These are phyloP conservation scores for Pseudogymnoascus sp. DNA, from an alignment of 2,329 filamentous ascomycete species.

Conservation along the genomic window DNA sequence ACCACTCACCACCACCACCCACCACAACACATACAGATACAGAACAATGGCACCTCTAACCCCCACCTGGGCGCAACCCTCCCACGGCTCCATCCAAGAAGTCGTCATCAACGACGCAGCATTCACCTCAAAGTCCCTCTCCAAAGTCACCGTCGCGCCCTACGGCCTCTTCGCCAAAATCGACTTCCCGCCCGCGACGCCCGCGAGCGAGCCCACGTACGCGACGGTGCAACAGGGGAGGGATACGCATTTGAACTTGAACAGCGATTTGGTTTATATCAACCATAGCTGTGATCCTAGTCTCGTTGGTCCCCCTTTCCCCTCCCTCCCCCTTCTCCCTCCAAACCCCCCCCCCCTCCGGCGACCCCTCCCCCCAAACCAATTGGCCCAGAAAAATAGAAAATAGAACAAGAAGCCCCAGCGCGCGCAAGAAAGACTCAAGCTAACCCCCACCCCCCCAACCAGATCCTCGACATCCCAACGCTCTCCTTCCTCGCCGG, in stretches of 20 bases:
- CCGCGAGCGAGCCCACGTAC: slow-evolving; percentile 48
- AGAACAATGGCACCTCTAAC: slow-evolving; percentile 44
- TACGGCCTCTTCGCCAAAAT: slow-evolving; percentile 61
- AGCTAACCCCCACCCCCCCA: no score
- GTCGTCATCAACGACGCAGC: slow-evolving; percentile 40
- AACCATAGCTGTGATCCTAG: slow-evolving; percentile 61
- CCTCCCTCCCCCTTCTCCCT: no score
- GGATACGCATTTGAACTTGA: slow-evolving; percentile 50
- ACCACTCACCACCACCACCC: neutral
- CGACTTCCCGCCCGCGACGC: slow-evolving; percentile 52
- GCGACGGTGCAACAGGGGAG: slow-evolving; percentile 54
- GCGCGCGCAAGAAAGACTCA: no score
- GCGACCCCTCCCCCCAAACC: no score
- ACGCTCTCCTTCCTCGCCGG: no score
- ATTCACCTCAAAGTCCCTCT: slow-evolving; percentile 53
- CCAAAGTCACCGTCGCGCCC: slow-evolving; percentile 45
- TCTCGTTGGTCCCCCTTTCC: slow-evolving; percentile 39
- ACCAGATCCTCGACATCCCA: no score
- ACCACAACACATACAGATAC: neutral
- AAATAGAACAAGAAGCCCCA: no score
- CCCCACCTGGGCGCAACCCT: slow-evolving; percentile 52
- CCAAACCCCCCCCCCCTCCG: no score
- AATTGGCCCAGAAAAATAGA: no score
- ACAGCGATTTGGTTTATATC: slow-evolving; percentile 58
- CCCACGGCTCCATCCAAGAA: slow-evolving; percentile 49